Evolutionary conservation across 208 protist genomes (phyloP).

Genomic region (Trypanosomatidae sp.): DNA sequence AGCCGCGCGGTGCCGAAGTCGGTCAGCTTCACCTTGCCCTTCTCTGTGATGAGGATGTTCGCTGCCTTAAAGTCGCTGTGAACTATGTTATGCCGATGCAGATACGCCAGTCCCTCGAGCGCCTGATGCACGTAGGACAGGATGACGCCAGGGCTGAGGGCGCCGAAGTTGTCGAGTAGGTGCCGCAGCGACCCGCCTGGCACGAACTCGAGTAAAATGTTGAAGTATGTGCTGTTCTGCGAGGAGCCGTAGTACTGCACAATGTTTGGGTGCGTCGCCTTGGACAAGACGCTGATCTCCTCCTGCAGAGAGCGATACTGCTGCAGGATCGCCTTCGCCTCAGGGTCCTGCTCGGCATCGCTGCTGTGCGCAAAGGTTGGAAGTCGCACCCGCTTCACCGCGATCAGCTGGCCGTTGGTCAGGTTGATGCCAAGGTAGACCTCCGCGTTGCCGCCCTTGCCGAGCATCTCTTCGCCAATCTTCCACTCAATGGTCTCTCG

Average conservation of each 20-base stretch:
- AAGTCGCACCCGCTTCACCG: slow-evolving; percentile 87
- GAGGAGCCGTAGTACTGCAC: slow-evolving; percentile 91
- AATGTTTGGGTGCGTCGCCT: slow-evolving; percentile 89
- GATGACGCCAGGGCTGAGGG: slow-evolving; percentile 80
- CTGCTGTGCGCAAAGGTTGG: slow-evolving; percentile 31
- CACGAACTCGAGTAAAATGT: slow-evolving; percentile 92
- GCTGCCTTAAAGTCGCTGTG: slow-evolving; percentile 91
- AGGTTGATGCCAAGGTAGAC: slow-evolving; percentile 92
- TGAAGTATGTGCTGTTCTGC: slow-evolving; percentile 84
- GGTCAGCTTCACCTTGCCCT: slow-evolving; percentile 82
- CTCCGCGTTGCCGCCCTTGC: slow-evolving; percentile 89
- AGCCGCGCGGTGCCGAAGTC: slow-evolving; percentile 90
- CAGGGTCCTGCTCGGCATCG: slow-evolving; percentile 31
- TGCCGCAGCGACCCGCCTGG: slow-evolving; percentile 88
- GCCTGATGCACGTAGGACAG: slow-evolving; percentile 82
- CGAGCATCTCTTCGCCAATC: slow-evolving; percentile 89
- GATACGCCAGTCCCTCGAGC: slow-evolving; percentile 82
- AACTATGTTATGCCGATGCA: slow-evolving; percentile 88
- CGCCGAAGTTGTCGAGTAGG: slow-evolving; percentile 89
- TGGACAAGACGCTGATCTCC: slow-evolving; percentile 90
- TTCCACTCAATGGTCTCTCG: slow-evolving; percentile 91
- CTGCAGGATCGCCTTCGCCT: slow-evolving; percentile 66
- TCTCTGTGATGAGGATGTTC: slow-evolving; percentile 91
- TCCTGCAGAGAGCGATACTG: slow-evolving; percentile 87
- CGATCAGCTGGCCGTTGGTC: slow-evolving; percentile 89